phyloP scores from a whole-genome alignment of 768 basidiomycete species.

The Serendipita indica region DNA sequence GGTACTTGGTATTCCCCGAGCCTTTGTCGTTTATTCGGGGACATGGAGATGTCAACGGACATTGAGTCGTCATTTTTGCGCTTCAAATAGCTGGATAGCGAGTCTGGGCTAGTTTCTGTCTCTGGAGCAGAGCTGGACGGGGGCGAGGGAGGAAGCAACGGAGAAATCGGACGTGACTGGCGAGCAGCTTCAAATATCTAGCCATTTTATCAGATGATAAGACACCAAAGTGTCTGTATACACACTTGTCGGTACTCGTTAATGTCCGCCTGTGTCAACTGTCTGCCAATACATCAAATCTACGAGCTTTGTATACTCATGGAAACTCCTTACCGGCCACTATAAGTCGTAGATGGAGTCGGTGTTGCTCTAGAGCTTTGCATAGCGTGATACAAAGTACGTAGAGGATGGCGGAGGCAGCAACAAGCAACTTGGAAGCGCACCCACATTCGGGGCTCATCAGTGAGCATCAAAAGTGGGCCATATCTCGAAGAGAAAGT shows the following conservation, averaged over 20 bases:
- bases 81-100: not conserved
- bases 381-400: no score
- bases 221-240: not conserved
- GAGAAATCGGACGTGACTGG: not conserved
- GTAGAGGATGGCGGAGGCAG: no score
- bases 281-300: not conserved
- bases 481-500: no score
- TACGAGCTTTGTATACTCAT: not conserved
- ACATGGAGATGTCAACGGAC: not conserved
- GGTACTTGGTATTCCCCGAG: not conserved
- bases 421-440: no score
- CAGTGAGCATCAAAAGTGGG: no score
- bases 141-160: not conserved
- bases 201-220: not conserved
- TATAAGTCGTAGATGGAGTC: not conserved
- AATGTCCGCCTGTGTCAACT: not conserved
- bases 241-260: constrained; percentile 6
- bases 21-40: not conserved
- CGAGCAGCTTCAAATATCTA: not conserved
- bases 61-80: not conserved
- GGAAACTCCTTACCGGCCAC: not conserved
- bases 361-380: not conserved
- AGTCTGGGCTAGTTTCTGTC: not conserved
- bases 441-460: no score
- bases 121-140: not conserved